These are phyloP conservation scores for Coffea canephora DNA, from an alignment of 257 asterid species.

Conservation along the genomic window DNA sequence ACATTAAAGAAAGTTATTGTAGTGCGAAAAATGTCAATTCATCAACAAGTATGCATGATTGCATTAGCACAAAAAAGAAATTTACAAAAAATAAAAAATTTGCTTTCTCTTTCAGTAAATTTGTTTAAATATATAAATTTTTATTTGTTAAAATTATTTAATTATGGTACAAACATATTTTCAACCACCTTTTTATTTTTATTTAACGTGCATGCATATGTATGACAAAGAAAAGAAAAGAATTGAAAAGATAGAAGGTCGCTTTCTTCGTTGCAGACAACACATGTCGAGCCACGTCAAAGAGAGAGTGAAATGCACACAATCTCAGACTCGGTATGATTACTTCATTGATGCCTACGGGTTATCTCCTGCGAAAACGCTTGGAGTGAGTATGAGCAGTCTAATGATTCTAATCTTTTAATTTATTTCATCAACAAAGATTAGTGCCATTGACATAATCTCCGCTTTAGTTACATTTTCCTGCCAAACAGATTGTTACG, in stretches of 20 bases:
- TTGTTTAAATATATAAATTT: too few relatives aligned
- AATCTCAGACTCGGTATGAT: constrained; percentile 1
- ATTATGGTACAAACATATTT: too few relatives aligned
- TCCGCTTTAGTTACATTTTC: neutral
- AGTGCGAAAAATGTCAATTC: neutral
- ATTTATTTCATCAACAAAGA: neutral
- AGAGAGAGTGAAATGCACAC: constrained; percentile 16
- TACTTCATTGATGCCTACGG: constrained; percentile 9
- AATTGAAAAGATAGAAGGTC: too few relatives aligned
- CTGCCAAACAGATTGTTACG: neutral
- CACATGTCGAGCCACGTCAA: constrained; percentile 27
- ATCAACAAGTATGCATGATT: neutral
- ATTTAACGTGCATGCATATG: too few relatives aligned
- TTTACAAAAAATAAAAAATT: too few relatives aligned
- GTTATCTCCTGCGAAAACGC: neutral
- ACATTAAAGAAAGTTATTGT: neutral
- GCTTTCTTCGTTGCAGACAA: too few relatives aligned
- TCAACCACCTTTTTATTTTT: too few relatives aligned
- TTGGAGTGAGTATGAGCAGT: neutral
- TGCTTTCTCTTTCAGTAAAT: too few relatives aligned
- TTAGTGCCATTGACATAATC: neutral
- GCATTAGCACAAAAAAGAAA: neutral
- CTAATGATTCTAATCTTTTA: neutral
- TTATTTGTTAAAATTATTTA: too few relatives aligned
- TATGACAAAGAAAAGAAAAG: too few relatives aligned